phyloP scores from a whole-genome alignment of 1,139 yeast species.

The Saccharomycopsis crataegensis region DNA sequence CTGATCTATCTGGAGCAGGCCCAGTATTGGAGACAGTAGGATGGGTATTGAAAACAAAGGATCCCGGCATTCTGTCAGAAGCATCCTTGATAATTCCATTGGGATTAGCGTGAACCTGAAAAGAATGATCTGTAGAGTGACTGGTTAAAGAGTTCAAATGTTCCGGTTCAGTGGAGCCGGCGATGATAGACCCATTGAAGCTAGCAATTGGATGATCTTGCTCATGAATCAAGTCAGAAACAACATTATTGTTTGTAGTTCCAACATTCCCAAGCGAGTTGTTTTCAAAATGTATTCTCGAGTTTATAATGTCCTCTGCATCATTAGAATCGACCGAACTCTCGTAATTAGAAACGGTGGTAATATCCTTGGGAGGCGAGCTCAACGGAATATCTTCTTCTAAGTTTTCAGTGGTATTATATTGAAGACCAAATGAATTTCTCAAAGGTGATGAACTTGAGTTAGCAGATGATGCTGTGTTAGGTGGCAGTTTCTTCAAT shows the following conservation, averaged over 20 bases:
- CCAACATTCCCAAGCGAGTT: not conserved
- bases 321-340: constrained; percentile 14
- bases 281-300: not conserved
- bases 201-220: constrained; percentile 1
- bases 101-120: not conserved
- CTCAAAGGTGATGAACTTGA: not conserved
- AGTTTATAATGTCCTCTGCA: constrained; percentile 1
- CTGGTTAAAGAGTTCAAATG: constrained; percentile 8
- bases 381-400: constrained; percentile 7
- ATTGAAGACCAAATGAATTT: not conserved
- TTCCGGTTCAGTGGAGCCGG: constrained; percentile 4
- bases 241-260: not conserved
- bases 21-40: not conserved
- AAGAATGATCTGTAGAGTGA: constrained; percentile 5
- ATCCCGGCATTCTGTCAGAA: not conserved
- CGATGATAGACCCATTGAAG: constrained; percentile 9
- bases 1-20: not conserved
- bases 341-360: constrained; percentile 17
- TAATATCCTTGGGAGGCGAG: constrained; percentile 18
- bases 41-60: not conserved
- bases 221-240: not conserved
- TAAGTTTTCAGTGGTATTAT: not conserved
- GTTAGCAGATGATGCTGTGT: not conserved
- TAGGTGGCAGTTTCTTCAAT: not conserved
- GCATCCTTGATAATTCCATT: not conserved